Evolutionary conservation across 495 filamentous ascomycete species (phyloP), one percentile per base, ranked within the genome.

Genomic region (Talaromyces liani): DNA sequence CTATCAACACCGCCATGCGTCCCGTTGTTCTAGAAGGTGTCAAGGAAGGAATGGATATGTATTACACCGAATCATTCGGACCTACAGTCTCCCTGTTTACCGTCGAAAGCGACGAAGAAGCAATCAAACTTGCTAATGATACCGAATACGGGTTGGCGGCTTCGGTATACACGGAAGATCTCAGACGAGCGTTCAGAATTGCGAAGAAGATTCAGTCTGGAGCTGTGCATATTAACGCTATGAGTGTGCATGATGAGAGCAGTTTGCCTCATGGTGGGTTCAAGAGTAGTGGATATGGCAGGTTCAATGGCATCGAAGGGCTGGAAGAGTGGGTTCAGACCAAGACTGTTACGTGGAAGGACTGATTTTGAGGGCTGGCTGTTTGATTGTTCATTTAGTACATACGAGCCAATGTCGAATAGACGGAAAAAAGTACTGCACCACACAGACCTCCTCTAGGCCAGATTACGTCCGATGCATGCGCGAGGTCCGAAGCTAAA

Each of bases 151-250:
- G 81, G 6, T 73, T 84, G 41, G 75, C 74, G 14, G 71, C 76
- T 8, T 74, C 80, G 0, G 75, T 84, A 1, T 84, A 77, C 62
- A 84, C 80, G 1, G 69, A 69, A 61, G 77, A 81, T 64, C 65
- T 84, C 51, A 76, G 80, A 64, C 75, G 78, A 2, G 80, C 79
- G 2, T 59, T 82, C 39, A 71, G 77, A 39, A 72, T 84, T 8
- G 79, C 81, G 10, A 77, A 71, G 65, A 71, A 77, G 65, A 80
- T 84, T 18, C 79, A 84, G 58, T 67, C 75, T n/a, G 81, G 80
- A n/a, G 88, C 88, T 25, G 89, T 97, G 29, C 92, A 96, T 71
- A 93, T 96, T 70, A 97, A 97, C 72, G 81, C 78, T 36, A 86
- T 92, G 84, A 91, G 87, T 3, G 81, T 96, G 1, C 91, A 96